These are phyloP conservation scores for Crassisporium funariophilum DNA, from an alignment of 768 basidiomycete genomes.

Conservation along the genomic window DNA sequence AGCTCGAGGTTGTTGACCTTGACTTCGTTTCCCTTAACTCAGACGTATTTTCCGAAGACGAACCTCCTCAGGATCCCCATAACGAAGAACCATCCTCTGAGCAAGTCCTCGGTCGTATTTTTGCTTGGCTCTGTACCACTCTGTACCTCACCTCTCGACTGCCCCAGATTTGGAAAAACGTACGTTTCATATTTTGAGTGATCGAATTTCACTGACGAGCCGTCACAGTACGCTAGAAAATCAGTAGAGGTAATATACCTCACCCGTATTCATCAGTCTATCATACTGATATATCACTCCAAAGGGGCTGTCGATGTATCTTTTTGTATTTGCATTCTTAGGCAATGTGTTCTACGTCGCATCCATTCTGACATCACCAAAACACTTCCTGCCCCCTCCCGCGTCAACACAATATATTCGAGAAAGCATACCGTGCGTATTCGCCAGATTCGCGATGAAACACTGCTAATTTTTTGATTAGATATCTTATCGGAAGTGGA, in stretches of 20 bases:
- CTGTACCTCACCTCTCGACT: slow-evolving; percentile 91
- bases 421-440: slow-evolving; percentile 77
- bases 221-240: slow-evolving; percentile 74
- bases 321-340: slow-evolving; percentile 92
- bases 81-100: slow-evolving; percentile 40
- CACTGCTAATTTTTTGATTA: slow-evolving; percentile 26
- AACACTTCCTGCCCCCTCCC: slow-evolving; percentile 55
- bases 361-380: slow-evolving; percentile 83
- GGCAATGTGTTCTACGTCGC: slow-evolving; percentile 94
- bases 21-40: neutral
- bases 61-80: slow-evolving; percentile 24
- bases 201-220: slow-evolving; percentile 4
- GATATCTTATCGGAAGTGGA: slow-evolving; percentile 88
- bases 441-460: slow-evolving; percentile 1
- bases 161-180: slow-evolving; percentile 99
- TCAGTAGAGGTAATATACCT: slow-evolving; percentile 70
- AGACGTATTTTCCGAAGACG: neutral
- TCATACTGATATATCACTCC: neutral
- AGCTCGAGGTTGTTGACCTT: slow-evolving; percentile 1
- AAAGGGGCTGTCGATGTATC: slow-evolving; percentile 88
- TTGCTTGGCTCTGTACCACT: slow-evolving; percentile 93
- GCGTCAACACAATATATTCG: slow-evolving; percentile 66
- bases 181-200: slow-evolving; percentile 44
- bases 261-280: neutral
- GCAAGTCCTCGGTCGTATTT: slow-evolving; percentile 82